phyloP scores from a whole-genome alignment of 2,329 filamentous ascomycete species.

The Fusarium albidum region DNA sequence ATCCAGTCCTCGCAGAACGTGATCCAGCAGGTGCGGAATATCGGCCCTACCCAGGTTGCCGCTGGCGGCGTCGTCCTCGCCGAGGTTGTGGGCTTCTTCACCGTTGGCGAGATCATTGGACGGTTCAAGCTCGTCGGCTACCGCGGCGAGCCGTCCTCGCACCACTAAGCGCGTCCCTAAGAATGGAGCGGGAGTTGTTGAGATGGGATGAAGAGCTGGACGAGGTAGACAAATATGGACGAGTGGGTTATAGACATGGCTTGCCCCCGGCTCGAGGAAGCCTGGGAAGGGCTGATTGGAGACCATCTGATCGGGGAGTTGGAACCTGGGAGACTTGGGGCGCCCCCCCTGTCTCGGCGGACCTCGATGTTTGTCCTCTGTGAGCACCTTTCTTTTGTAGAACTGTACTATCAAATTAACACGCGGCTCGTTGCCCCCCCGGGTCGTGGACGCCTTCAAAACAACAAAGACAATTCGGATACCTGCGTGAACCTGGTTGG shows the following conservation, averaged over 20 bases:
- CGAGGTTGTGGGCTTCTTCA: slow-evolving; percentile 96
- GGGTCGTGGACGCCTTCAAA: slow-evolving; percentile 28
- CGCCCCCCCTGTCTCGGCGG: slow-evolving; percentile 33
- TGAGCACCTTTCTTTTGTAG: slow-evolving; percentile 44
- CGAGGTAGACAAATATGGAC: slow-evolving; percentile 31
- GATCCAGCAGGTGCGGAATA: slow-evolving; percentile 68
- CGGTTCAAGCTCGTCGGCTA: slow-evolving; percentile 96
- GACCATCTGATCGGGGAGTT: slow-evolving; percentile 32
- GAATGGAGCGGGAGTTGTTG: slow-evolving; percentile 21
- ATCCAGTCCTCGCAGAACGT: slow-evolving; percentile 65
- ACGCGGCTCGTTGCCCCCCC: slow-evolving; percentile 24
- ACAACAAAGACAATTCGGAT: slow-evolving; percentile 23
- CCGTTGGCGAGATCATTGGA: slow-evolving; percentile 95
- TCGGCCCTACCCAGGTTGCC: slow-evolving; percentile 75
- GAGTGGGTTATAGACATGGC: slow-evolving; percentile 36
- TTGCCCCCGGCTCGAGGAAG: slow-evolving; percentile 24
- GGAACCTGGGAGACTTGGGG: slow-evolving; percentile 34
- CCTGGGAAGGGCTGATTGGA: slow-evolving; percentile 36
- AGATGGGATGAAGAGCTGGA: slow-evolving; percentile 23
- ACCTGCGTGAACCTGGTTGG: not conserved
- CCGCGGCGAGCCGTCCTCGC: slow-evolving; percentile 71
- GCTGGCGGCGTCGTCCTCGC: slow-evolving; percentile 80
- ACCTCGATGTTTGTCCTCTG: slow-evolving; percentile 38
- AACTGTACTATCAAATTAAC: slow-evolving; percentile 45
- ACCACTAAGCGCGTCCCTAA: slow-evolving; percentile 58